Percentiles rank a stretch among this genome's conserved stretches.
Conservation (phyloP, 139 green algal genomes). For the Eudorina sp. region DNA sequence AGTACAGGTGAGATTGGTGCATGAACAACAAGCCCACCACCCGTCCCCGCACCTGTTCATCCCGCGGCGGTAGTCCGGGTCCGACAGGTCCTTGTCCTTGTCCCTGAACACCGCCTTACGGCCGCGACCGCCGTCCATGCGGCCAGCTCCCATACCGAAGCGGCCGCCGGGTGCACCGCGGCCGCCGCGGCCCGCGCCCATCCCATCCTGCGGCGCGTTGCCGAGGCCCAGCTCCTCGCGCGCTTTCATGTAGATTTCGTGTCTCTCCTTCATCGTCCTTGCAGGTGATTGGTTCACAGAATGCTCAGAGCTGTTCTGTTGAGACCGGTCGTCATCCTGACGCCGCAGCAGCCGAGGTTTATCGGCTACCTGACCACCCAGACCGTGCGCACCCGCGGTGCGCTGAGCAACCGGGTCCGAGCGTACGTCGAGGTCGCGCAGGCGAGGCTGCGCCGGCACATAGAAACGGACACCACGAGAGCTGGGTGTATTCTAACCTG, state of each 20-base stretch:
- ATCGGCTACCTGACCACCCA: not conserved
- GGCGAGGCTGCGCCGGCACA: not conserved
- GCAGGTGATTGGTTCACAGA: constrained; percentile 23
- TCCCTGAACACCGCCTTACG: constrained; percentile 57
- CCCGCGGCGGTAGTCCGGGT: constrained; percentile 52
- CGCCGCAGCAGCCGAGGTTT: constrained; percentile 39
- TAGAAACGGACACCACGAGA: too few relatives aligned
- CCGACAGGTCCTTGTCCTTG: constrained; percentile 50
- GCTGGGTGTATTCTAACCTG: too few relatives aligned
- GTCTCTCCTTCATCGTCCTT: constrained; percentile 45
- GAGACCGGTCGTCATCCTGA: constrained; percentile 13
- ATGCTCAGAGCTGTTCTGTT: not conserved
- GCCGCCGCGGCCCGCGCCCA: not conserved
- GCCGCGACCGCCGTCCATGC: constrained; percentile 45
- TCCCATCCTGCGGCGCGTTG: not conserved
- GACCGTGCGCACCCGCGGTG: not conserved
- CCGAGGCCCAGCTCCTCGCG: constrained; percentile 43
- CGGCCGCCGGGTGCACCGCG: constrained; percentile 15
- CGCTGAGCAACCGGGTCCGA: constrained; percentile 12
- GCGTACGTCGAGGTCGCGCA: constrained; percentile 27
- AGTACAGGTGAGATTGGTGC: too few relatives aligned
- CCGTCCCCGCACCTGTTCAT: constrained; percentile 34
- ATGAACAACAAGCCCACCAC: too few relatives aligned
- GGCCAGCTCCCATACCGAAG: not conserved
- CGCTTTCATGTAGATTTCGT: constrained; percentile 48